Evolutionary conservation across 2,329 filamentous ascomycete species (phyloP).

Genomic region (Aspergillus versicolor): DNA sequence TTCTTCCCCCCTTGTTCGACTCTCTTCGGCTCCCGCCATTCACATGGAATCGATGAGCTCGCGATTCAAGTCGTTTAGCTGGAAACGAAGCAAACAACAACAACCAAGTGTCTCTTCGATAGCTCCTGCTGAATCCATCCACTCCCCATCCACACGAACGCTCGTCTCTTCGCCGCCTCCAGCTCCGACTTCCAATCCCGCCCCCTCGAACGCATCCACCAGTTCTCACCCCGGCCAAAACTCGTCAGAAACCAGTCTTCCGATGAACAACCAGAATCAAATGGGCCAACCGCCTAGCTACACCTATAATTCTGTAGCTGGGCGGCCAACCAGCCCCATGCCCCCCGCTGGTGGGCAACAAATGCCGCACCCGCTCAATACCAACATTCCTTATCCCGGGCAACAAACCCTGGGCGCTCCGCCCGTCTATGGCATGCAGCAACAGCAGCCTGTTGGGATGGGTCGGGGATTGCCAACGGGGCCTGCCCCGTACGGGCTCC

Average conservation of each 20-base stretch:
- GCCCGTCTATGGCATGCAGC: slow-evolving; percentile 47
- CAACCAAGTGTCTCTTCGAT: slow-evolving; percentile 3
- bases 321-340: slow-evolving; percentile 55
- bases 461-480: slow-evolving; percentile 25
- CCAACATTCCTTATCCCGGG: slow-evolving; percentile 51
- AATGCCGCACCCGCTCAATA: slow-evolving; percentile 53
- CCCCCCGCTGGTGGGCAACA: slow-evolving; percentile 39
- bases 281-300: slow-evolving; percentile 65
- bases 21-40: slow-evolving; percentile 23
- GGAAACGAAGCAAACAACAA: slow-evolving; percentile 52
- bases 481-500: slow-evolving; percentile 26
- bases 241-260: slow-evolving; percentile 51
- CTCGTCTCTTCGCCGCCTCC: slow-evolving; percentile 8
- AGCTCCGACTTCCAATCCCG: slow-evolving; percentile 29
- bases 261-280: slow-evolving; percentile 57
- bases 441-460: slow-evolving; percentile 34
- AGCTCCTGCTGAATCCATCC: slow-evolving; percentile 18
- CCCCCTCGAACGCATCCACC: slow-evolving; percentile 34
- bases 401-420: slow-evolving; percentile 41
- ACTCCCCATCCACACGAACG: slow-evolving; percentile 17
- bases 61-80: slow-evolving; percentile 51
- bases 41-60: slow-evolving; percentile 53
- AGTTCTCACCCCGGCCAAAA: slow-evolving; percentile 41
- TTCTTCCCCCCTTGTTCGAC: slow-evolving; percentile 12
- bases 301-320: slow-evolving; percentile 52